Evolutionary conservation across 495 filamentous ascomycete species (phyloP).

Genomic region (Hypoxylon perforatum): DNA sequence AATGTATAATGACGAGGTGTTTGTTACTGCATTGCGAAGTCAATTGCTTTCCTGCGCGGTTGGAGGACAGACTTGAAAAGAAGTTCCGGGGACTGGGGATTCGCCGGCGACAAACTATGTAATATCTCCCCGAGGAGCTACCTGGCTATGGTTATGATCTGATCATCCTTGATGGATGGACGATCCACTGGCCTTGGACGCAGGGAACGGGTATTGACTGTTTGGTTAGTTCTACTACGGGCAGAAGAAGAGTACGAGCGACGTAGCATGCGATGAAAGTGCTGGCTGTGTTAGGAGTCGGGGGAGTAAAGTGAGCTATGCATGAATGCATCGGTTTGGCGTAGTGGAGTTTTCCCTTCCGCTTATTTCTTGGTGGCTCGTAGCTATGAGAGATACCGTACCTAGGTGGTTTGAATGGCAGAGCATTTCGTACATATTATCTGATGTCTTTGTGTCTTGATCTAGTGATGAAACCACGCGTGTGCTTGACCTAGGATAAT

Average conservation of each 20-base stretch:
- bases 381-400: background rate
- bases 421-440: background rate
- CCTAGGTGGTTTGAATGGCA: conserved; percentile 16
- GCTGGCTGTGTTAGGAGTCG: conserved; percentile 3
- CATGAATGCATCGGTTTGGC: conserved; percentile 26
- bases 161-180: conserved; percentile 33
- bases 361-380: background rate
- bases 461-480: too few species aligned
- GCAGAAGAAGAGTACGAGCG: background rate
- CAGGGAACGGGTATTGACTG: background rate
- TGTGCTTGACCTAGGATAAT: too few species aligned
- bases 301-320: background rate
- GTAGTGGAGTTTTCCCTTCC: conserved; percentile 21
- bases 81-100: background rate
- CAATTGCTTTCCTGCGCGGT: background rate
- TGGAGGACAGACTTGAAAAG: background rate
- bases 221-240: background rate
- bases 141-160: conserved; percentile 1
- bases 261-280: background rate
- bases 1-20: conserved; percentile 28
- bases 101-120: conserved; percentile 3
- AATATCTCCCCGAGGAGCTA: background rate
- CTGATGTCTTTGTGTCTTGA: too few species aligned
- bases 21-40: conserved; percentile 24
- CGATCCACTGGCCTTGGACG: conserved; percentile 2